Evolutionary conservation across 2,329 filamentous ascomycete genomes (phyloP).

Genomic region (Neonectria magnoliae): DNA sequence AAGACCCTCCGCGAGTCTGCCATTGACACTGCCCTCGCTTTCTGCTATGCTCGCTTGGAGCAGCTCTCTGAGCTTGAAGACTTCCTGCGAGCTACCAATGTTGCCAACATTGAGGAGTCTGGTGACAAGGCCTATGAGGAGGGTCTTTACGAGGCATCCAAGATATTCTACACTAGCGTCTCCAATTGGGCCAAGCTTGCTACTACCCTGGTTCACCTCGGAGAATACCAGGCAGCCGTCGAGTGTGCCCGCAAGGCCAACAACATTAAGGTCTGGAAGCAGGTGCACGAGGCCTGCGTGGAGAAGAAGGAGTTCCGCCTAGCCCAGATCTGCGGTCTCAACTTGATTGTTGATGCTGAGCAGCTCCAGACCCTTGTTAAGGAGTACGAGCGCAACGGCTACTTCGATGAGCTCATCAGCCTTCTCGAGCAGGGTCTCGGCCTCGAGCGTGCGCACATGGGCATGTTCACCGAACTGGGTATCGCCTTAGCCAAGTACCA

Average conservation of each 20-base stretch:
- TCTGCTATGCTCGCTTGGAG: conserved; percentile 91
- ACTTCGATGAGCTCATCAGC: conserved; percentile 97
- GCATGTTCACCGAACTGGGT: conserved; percentile 93
- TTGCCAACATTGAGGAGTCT: conserved; percentile 94
- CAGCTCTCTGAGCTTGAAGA: conserved; percentile 95
- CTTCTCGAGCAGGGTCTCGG: conserved; percentile 95
- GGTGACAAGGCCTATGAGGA: conserved; percentile 98
- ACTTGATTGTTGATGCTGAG: conserved; percentile 96
- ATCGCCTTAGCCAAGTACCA: conserved; percentile 95
- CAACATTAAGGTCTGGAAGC: conserved; percentile 99
- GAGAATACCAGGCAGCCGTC: conserved; percentile 96
- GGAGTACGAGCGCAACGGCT: conserved; percentile 96
- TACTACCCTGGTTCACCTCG: conserved; percentile 95
- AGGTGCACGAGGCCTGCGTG: conserved; percentile 96
- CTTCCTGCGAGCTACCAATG: conserved; percentile 91
- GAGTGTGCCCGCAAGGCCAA: conserved; percentile 98
- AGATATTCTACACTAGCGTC: conserved; percentile 98
- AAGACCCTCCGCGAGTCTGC: conserved; percentile 95
- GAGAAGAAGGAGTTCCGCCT: conserved; percentile 99
- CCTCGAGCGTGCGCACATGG: conserved; percentile 92
- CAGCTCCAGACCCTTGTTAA: conserved; percentile 92
- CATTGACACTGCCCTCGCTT: conserved; percentile 93
- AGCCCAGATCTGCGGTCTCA: conserved; percentile 97
- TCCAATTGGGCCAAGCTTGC: conserved; percentile 99
- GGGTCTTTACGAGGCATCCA: conserved; percentile 92